These are phyloP conservation scores for Setomelanomma holmii DNA, from an alignment of 2,329 filamentous ascomycete genomes.

Conservation along the genomic window DNA sequence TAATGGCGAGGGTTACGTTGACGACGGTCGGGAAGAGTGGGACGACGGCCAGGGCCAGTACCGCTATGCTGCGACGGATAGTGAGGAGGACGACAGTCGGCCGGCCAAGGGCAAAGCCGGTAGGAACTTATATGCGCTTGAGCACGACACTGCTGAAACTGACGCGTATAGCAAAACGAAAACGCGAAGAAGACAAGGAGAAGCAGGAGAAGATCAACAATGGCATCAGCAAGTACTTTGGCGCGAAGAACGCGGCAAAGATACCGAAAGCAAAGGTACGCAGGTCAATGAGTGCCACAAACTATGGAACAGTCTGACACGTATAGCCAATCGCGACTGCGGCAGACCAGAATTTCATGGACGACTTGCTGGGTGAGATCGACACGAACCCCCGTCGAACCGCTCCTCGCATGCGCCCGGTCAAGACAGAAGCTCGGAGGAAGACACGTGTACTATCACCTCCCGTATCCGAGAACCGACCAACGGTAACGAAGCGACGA, in stretches of 20 bases:
- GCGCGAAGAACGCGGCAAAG: constrained; percentile 68
- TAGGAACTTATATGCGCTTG: constrained; percentile 34
- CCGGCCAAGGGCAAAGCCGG: constrained; percentile 66
- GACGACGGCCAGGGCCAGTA: constrained; percentile 74
- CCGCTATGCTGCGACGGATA: constrained; percentile 68
- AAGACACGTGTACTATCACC: constrained; percentile 84
- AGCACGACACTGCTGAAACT: constrained; percentile 12
- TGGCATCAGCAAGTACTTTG: constrained; percentile 95
- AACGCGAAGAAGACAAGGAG: constrained; percentile 84
- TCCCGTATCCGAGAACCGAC: constrained; percentile 60
- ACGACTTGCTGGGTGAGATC: constrained; percentile 83
- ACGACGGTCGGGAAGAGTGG: constrained; percentile 83
- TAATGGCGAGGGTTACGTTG: constrained; percentile 94
- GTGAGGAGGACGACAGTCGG: constrained; percentile 76
- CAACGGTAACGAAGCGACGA: constrained; percentile 26
- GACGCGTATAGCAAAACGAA: constrained; percentile 73
- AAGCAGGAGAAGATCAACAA: constrained; percentile 87
- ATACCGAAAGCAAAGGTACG: constrained; percentile 82
- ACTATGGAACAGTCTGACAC: constrained; percentile 30
- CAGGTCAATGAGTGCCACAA: too few species aligned
- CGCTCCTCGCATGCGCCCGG: constrained; percentile 64
- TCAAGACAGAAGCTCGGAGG: constrained; percentile 77
- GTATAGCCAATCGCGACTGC: constrained; percentile 75
- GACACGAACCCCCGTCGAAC: constrained; percentile 73
- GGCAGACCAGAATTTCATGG: constrained; percentile 88